Conservation (phyloP, 345 rosid genomes). For the Hevea brasiliensis region DNA sequence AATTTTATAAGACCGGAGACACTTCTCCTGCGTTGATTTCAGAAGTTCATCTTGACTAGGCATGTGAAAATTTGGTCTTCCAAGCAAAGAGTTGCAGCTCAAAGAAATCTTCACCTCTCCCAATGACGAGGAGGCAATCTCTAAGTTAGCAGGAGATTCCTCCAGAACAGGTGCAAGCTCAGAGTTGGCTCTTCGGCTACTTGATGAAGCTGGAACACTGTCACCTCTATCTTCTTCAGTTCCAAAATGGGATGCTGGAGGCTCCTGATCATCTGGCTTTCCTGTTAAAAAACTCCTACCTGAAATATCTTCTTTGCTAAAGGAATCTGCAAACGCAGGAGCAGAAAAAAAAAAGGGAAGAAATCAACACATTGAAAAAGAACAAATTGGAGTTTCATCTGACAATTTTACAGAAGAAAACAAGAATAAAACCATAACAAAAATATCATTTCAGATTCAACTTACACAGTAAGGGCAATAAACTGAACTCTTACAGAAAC, state of each 20-base stretch:
- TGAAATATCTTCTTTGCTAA: constrained; percentile 24
- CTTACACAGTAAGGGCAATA: not conserved
- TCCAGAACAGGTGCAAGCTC: constrained; percentile 34
- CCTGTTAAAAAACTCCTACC: constrained; percentile 27
- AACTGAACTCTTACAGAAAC: not conserved
- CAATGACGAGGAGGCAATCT: constrained; percentile 66
- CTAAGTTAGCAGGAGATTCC: constrained; percentile 42
- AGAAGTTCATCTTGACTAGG: constrained; percentile 71
- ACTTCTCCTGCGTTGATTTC: constrained; percentile 67
- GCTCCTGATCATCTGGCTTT: constrained; percentile 32
- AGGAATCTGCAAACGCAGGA: constrained; percentile 30
- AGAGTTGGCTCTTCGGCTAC: constrained; percentile 15
- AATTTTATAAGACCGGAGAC: constrained; percentile 73
- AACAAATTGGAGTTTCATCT: not conserved
- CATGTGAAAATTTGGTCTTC: constrained; percentile 51
- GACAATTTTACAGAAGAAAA: not conserved
- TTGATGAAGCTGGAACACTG: constrained; percentile 25
- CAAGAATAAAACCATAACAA: constrained; percentile 8
- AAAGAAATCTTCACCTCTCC: constrained; percentile 90
- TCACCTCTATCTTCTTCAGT: constrained; percentile 26
- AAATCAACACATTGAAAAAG: not conserved
- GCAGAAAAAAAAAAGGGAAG: constrained; percentile 12
- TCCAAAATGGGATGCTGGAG: constrained; percentile 21
- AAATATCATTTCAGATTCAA: not conserved
- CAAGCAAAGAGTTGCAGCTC: constrained; percentile 58